Evolutionary conservation across 1,284 basidiomycete species (phyloP).

Genomic region (Melampsora larici-populina): DNA sequence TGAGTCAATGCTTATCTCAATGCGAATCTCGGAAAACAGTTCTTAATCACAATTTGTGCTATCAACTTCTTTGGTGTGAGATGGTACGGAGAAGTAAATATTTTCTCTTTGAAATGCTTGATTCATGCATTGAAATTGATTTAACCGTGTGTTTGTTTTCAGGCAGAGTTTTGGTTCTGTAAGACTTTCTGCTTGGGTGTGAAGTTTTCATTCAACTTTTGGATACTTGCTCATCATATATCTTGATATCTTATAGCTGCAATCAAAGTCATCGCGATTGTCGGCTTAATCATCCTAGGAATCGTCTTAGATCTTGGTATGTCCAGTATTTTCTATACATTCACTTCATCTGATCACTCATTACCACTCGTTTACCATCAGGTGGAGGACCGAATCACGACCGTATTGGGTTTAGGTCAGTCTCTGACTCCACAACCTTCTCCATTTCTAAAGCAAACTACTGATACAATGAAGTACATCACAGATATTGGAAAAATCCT

Average conservation of each 20-base stretch:
- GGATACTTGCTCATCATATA: too few relatives aligned
- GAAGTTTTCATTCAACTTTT: neutral
- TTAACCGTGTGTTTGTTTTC: slow-evolving; percentile 22
- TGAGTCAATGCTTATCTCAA: neutral
- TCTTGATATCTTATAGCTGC: neutral
- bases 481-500: slow-evolving; percentile 67
- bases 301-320: slow-evolving; percentile 70
- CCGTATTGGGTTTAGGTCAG: slow-evolving; percentile 56
- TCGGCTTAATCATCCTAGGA: slow-evolving; percentile 60
- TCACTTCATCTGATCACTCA: slow-evolving; percentile 45
- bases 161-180: slow-evolving; percentile 29
- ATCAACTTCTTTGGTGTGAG: slow-evolving; percentile 58
- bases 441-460: neutral
- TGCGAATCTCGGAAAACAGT: slow-evolving; percentile 27
- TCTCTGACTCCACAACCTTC: neutral
- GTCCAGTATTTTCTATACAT: slow-evolving; percentile 56
- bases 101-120: neutral
- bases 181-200: neutral
- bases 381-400: slow-evolving; percentile 64
- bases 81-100: slow-evolving; percentile 62
- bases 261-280: slow-evolving; percentile 56
- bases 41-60: slow-evolving; percentile 34
- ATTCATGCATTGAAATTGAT: neutral
- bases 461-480: slow-evolving; percentile 60
- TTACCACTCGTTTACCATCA: slow-evolving; percentile 65